Base-by-base conservation (phyloP, 2,329 filamentous ascomycete genomes). In the Epichloe aotearoae region DNA sequence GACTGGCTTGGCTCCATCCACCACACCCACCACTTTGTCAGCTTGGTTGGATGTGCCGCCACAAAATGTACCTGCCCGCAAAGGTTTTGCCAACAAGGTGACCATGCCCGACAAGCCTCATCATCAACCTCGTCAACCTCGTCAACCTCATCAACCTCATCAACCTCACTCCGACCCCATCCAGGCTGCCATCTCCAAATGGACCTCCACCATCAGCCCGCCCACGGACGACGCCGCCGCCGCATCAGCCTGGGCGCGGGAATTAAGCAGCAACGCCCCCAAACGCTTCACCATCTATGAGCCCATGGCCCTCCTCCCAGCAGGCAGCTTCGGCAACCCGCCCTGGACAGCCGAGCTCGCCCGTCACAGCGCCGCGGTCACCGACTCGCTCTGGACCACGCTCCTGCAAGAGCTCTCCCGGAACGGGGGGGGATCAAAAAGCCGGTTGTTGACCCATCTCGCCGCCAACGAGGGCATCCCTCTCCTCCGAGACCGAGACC, bases 381-480 rank as follows among this genome's bases (percentile, higher is more conserved):
- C 58, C 5, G 51, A 62, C 2, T 45, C 56, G 1, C 66, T 83
- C 4, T 83, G 77, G 76, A 52, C 43, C 0, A 55, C 58, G 4
- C 72, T 82, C n/a, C 61, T 83, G 4, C 50, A 60, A 0, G 63
- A 66, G 12, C 67, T 83, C 6, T 72, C 71, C 0, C 64, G 55
- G 33, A 63, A 66, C n/a, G 68, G 2, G 23, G 64, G 64, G 7
- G 68, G 68, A 17, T 62, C 65, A 1, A 54, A 0, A 62, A 10
- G 12, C 15, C 49, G 0, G 0, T 59, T 0, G 0, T 59, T 81
- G 42, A 82, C 79, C 0, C 76, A 81, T 50, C 67, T 83, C 1
- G 80, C 80, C 8, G 65, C 79, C 42, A 83, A 82, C 57, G 75
- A 79, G 54, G 77, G 78, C 0, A 84, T 84, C 46, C 80, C 80